Conservation (phyloP, 148 eudicot genomes). For the Salicornia ramosissima region DNA sequence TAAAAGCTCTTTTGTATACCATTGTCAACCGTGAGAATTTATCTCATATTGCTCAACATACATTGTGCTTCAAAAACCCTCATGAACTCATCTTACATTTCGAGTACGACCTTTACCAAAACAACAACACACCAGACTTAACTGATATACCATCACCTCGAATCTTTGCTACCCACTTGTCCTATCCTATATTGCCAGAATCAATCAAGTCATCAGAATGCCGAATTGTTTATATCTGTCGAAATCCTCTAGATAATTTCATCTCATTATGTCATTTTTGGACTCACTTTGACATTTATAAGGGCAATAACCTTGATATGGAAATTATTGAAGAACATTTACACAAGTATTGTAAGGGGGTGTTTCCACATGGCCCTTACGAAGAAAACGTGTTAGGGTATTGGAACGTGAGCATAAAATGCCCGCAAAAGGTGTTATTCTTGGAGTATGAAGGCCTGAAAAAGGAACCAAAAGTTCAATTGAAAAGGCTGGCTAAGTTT, state of each 20-base stretch:
- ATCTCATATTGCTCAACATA: not conserved
- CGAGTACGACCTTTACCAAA: not conserved
- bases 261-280: not conserved
- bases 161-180: not conserved
- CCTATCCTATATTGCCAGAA: not conserved
- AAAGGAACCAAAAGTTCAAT: not conserved
- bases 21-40: not conserved
- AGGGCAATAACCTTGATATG: not conserved
- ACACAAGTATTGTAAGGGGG: not conserved
- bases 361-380: not conserved
- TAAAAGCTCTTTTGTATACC: constrained; percentile 2
- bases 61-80: not conserved
- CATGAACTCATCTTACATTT: not conserved
- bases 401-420: not conserved
- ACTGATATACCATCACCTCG: not conserved
- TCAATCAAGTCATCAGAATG: not conserved
- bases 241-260: not conserved
- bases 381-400: not conserved
- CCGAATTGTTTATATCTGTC: not conserved
- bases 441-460: constrained; percentile 2
- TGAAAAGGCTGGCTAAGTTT: not conserved
- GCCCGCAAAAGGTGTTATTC: not conserved
- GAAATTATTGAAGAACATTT: not conserved
- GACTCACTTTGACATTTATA: not conserved
- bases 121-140: not conserved